Percentiles rank a stretch among this genome's conserved stretches.
These are phyloP conservation scores for Xerocomus spinulosus DNA, from an alignment of 768 basidiomycete genomes.

Conservation along the genomic window DNA sequence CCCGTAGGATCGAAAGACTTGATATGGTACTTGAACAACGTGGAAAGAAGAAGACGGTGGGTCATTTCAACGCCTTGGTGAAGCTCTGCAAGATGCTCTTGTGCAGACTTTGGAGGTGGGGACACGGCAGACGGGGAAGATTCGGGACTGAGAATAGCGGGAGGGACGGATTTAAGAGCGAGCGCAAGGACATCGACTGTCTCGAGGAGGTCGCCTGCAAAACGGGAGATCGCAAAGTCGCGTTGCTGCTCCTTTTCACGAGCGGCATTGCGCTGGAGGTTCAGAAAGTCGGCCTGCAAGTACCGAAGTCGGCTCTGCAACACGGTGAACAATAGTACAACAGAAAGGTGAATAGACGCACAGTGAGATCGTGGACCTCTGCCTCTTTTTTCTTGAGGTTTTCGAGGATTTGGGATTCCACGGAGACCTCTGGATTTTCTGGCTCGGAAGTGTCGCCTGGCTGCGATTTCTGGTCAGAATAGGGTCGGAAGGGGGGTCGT, in stretches of 20 bases:
- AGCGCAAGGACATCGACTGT: conserved; percentile 87
- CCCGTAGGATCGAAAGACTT: conserved; percentile 90
- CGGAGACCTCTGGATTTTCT: conserved; percentile 25
- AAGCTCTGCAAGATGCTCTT: conserved; percentile 62
- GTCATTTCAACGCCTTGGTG: conserved; percentile 90
- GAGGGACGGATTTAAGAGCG: conserved; percentile 76
- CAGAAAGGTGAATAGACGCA: conserved; percentile 35
- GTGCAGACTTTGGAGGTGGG: conserved; percentile 46
- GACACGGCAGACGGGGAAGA: conserved; percentile 24
- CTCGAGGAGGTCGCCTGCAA: conserved; percentile 85
- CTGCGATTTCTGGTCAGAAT: conserved; percentile 52
- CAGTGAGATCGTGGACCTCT: conserved; percentile 80
- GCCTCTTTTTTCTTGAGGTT: conserved; percentile 79
- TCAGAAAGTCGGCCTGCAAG: conserved; percentile 92
- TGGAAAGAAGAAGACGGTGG: conserved; percentile 82
- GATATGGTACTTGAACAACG: conserved; percentile 87
- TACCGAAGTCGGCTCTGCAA: conserved; percentile 82
- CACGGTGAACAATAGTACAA: conserved; percentile 3
- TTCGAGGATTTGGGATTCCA: conserved; percentile 35
- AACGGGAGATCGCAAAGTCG: conserved; percentile 89
- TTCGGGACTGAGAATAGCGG: conserved; percentile 36
- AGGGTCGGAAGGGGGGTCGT: conserved; percentile 41
- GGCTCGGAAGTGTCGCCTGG: conserved; percentile 11
- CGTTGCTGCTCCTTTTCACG: conserved; percentile 89
- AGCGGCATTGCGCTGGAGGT: conserved; percentile 86